Base-by-base conservation (phyloP, 306 rosid genomes). In the Malus orientalis region DNA sequence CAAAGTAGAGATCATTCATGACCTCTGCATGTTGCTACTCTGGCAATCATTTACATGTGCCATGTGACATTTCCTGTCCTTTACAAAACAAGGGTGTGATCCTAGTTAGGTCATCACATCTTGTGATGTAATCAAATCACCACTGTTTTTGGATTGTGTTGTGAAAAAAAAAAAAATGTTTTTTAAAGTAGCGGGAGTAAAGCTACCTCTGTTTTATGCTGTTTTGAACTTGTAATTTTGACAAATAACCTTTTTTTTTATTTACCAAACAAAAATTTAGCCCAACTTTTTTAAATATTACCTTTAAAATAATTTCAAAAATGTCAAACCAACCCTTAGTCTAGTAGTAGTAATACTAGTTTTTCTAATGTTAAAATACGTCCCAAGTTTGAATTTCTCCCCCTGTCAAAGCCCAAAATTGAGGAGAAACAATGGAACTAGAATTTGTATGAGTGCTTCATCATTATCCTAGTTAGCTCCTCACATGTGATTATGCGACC, bases 171-270 rank as follows among this genome's bases (percentile, higher is more conserved):
- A 30, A 30, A 30, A 30, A 30, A 30, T 30, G 33, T 4, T 30
- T 30, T 30, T 30, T 0, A 30, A 30, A 30, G 5, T 3, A 30
- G 33, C 4, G 0, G 4, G 32, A 4, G 33, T 30, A 30, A 4
- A 30, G 8, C 8, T 33, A 1, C 2, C 1, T 6, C 1, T 5
- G 2, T 0, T 33, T 33, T 6, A 1, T 33, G 1, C 2, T 33
- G 8, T 33, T 33, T 33, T 33, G 0, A 1, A 33, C 38, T 33
- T 1, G 1, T 33, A 0, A 1, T 33, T 33, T 6, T 33, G 0
- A 33, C 8, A 33, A 33, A 33, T 33, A 5, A 33, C 1, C 0
- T 1, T 5, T 33, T 33, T 33, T 33, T 33, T 33, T 6, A 33
- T 33, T 33, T 33, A 33, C 7, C 36, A 33, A 33, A 33, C 38